Conservation (phyloP, 225 moss, liverwort and hornwort genomes). For the Climacium dendroides region DNA sequence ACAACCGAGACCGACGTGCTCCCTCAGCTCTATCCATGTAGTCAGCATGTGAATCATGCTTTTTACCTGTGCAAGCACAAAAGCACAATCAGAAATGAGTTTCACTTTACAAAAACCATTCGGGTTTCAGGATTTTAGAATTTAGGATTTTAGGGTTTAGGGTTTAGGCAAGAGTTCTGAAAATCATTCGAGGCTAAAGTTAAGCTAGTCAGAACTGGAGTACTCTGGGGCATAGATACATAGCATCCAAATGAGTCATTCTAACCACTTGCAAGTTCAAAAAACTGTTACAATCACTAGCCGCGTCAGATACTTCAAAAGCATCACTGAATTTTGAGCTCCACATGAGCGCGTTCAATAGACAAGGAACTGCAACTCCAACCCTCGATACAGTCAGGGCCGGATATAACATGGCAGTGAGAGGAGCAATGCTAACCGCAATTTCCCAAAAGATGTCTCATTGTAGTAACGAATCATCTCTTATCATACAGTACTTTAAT, state of each 20-base stretch:
- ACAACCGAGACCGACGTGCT: conserved; percentile 82
- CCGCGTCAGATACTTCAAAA: background rate
- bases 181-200: background rate
- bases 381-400: background rate
- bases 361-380: background rate
- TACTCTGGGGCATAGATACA: background rate
- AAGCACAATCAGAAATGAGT: background rate
- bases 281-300: background rate
- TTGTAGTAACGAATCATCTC: background rate
- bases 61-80: conserved; percentile 28
- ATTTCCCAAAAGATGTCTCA: background rate
- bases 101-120: background rate
- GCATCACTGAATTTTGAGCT: background rate
- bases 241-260: background rate
- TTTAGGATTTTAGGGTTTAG: background rate
- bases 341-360: background rate
- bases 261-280: background rate
- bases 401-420: background rate
- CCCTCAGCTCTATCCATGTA: conserved; percentile 95
- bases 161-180: background rate
- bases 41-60: conserved; percentile 91
- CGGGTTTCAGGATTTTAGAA: background rate
- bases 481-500: background rate
- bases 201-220: background rate
- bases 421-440: background rate